Base-by-base conservation (phyloP, 352 stramenopile genomes). In the Phytophthora kernoviae region DNA sequence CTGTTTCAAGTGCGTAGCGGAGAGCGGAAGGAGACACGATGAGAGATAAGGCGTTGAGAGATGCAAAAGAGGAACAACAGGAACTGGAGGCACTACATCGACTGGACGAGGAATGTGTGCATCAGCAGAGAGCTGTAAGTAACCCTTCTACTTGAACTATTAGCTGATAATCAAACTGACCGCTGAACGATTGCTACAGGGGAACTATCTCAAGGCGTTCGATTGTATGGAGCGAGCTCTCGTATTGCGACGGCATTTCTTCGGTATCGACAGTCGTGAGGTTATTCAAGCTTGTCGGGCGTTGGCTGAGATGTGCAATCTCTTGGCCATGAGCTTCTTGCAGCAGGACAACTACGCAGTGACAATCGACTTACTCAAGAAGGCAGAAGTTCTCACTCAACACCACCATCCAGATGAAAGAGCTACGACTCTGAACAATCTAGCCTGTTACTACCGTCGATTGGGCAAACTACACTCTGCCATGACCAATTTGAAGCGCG, bases 351-450 rank as follows among this genome's bases (percentile, higher is more conserved):
- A 98, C 62, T 98, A 93, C 58, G 58, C 73, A 6, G 91, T 97
- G 62, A 91, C 91, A 1, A 68, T 96, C n/a, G 91, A 98, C 39
- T 72, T 98, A 37, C 79, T 98, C 18, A 96, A 97, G 59, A 98
- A 98, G 65, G 93, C 93, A 0, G 93, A 98, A 57, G 89, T 98
- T 48, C 71, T 98, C 20, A 94, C 88, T 0, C 82, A 96, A 65
- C 73, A 87, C 8, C 86, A 98, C 55, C 63, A 72, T 39, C 68
- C 89, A 1, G 70, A 68, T 0, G 88, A 93, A 39, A 70, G 77
- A 37, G 93, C 93, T 15, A 96, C 94, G 32, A 98, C 93, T 48
- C 90, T 96, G 62, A 98, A 98, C 63, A 98, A 98, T 64, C 79
- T 98, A 6, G 93, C 91, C 22, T 98, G 93, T 68, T 98, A 97